Percentiles rank a stretch among this genome's conserved stretches.
These are phyloP conservation scores for Mallotus japonicus DNA, from an alignment of 441 rosid species.

Conservation along the genomic window DNA sequence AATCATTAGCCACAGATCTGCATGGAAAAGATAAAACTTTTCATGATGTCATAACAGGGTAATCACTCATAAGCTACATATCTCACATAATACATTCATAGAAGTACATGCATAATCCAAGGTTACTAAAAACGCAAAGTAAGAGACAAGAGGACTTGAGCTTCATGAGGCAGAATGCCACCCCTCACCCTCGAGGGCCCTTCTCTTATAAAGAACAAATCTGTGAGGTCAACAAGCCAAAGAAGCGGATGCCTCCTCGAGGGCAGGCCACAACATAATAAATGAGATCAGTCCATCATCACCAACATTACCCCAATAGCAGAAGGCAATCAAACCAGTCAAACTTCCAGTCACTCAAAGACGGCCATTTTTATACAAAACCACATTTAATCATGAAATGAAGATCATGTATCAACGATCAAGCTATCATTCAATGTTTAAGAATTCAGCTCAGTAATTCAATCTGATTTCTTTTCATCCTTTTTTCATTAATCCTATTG, in stretches of 20 bases:
- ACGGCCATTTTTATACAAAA: neutral
- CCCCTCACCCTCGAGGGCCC: no score
- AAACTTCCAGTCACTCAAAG: neutral
- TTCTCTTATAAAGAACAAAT: no score
- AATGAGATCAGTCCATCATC: no score
- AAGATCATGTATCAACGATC: neutral
- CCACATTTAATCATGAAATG: neutral
- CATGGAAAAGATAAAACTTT: neutral
- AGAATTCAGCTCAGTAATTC: conserved; percentile 1
- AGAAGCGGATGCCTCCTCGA: no score
- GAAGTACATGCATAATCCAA: neutral
- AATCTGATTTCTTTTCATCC: neutral
- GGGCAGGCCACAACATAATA: no score
- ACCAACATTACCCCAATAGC: no score
- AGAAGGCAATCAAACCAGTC: neutral
- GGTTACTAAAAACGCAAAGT: neutral
- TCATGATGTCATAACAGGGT: neutral
- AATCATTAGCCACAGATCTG: conserved; percentile 71
- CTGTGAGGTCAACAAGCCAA: no score
- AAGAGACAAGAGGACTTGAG: no score
- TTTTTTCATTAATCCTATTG: neutral
- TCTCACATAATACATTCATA: neutral
- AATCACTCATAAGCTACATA: neutral
- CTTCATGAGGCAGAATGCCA: no score
- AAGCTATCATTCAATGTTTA: conserved; percentile 4